Evolutionary conservation across 176 grass and related monocot genomes (phyloP).

Genomic region (Oryza australiensis): DNA sequence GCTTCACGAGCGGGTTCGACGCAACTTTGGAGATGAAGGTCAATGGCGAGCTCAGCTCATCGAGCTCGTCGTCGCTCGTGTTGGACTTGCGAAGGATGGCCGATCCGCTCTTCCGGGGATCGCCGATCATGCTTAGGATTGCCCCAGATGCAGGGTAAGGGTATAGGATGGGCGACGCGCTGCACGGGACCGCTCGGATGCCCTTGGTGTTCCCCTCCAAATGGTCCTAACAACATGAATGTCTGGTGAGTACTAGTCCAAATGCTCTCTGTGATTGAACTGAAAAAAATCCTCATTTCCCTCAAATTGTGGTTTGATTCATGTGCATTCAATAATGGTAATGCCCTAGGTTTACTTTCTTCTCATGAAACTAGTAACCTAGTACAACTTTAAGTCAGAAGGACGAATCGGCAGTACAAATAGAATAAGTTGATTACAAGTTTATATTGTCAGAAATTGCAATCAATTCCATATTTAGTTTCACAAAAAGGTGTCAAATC

Average conservation of each 20-base stretch:
- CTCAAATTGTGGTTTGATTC: slow-evolving; percentile 5
- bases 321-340: not conserved
- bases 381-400: slow-evolving; percentile 25
- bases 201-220: slow-evolving; percentile 46
- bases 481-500: not conserved
- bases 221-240: slow-evolving; percentile 57
- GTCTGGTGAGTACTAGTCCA: slow-evolving; percentile 8
- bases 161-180: slow-evolving; percentile 60
- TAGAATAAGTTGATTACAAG: not conserved
- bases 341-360: not conserved
- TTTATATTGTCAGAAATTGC: not conserved
- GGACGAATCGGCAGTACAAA: not conserved
- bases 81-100: slow-evolving; percentile 80
- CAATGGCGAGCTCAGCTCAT: slow-evolving; percentile 80
- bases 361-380: slow-evolving; percentile 22
- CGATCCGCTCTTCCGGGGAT: slow-evolving; percentile 66
- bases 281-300: not conserved
- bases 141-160: slow-evolving; percentile 51
- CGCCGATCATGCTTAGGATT: slow-evolving; percentile 64
- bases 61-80: slow-evolving; percentile 88
- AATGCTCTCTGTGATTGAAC: not conserved
- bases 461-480: not conserved
- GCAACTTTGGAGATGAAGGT: slow-evolving; percentile 59
- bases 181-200: slow-evolving; percentile 59
- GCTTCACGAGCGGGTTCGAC: slow-evolving; percentile 36